These are phyloP conservation scores for Nasturtium officinale DNA, from an alignment of 345 rosid genomes.

Conservation along the genomic window DNA sequence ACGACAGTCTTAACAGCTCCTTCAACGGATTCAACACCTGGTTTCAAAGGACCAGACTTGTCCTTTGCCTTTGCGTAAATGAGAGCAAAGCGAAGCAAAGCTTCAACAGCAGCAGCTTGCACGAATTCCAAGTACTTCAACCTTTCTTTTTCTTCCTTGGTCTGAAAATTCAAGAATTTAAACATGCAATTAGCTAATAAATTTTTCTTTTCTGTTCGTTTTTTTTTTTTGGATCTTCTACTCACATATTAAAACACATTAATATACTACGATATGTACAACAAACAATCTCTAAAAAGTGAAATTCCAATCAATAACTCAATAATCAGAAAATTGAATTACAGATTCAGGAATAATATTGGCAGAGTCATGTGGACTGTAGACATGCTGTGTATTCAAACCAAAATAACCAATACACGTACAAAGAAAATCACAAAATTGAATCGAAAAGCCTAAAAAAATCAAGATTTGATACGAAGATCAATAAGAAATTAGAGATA, in stretches of 20 bases:
- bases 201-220: too few species aligned
- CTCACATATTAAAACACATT: neutral
- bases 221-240: neutral
- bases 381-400: neutral
- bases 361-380: neutral
- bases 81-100: constrained; percentile 52
- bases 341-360: neutral
- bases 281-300: neutral
- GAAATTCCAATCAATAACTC: neutral
- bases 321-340: neutral
- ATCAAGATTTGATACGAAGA: neutral
- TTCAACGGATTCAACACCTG: constrained; percentile 83
- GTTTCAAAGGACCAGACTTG: constrained; percentile 75
- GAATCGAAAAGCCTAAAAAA: neutral
- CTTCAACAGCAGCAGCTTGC: constrained; percentile 72
- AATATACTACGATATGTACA: neutral
- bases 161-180: constrained; percentile 10
- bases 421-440: neutral
- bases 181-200: constrained; percentile 21
- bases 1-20: constrained; percentile 79
- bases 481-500: neutral
- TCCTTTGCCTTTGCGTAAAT: constrained; percentile 78
- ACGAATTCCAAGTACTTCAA: constrained; percentile 79
- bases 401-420: neutral
- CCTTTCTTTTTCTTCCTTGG: constrained; percentile 49